Evolutionary conservation across 179 eudicot genomes (phyloP), one percentile per base, ranked within the genome.

Genomic region (Beta corolliflora): DNA sequence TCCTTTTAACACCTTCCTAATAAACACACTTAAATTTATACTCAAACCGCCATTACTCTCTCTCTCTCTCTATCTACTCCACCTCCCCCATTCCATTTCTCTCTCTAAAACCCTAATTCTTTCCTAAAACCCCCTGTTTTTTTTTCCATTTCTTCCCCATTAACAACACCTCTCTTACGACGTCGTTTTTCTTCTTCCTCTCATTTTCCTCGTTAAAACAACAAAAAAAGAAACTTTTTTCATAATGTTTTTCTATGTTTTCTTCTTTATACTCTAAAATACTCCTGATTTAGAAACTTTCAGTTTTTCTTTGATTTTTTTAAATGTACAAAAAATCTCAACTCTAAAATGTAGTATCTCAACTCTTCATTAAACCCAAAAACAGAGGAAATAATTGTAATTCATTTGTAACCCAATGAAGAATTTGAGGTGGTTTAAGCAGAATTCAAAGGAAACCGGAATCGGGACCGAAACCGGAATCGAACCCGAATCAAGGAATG

Each of bases 381-480:
- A 36, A 36, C 41, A 36, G 41, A 36, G 41, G 41, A 36, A 36
- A 36, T 36, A 36, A 36, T 36, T 36, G 3, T 36, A 36, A 3
- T 45, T 71, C 7, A 3, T 11, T 16, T n/a, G 44, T 7, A 41
- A 7, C 29, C 29, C 64, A 50, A 94, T 94, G 97, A 94, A 92
- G 96, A 92, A 88, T 56, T 83, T 90, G 15, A 78, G 87, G 68
- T 95, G 97, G 92, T 87, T 91, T 29, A 91, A 90, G 83, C 93
- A 90, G 79, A 87, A 86, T 12, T 83, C 89, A 4, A 88, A 77
- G 77, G 36, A 53, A 19, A 65, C 7, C 4, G 5, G 56, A 46
- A 9, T 46, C 44, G 71, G 8, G 5, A 23, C 23, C 55, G 79
- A 54, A 36, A 59, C 0, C 45, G 31, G 41, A 11, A 44, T 13